phyloP scores from a whole-genome alignment of 805 yeast species.

The Candida nemodendra region DNA sequence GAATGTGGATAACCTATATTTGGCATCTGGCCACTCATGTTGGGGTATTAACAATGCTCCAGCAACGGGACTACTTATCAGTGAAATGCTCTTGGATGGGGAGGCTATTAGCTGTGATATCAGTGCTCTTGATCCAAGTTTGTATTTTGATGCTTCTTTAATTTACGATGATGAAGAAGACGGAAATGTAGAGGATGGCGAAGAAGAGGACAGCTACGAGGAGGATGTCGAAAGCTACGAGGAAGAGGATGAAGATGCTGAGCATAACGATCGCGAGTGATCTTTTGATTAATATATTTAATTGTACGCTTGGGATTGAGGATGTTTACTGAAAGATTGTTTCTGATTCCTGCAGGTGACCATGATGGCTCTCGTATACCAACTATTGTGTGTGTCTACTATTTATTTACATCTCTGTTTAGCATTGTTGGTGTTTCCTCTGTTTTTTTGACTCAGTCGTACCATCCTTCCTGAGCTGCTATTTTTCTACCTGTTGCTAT shows the following conservation, averaged over 20 bases:
- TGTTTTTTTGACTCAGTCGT: too few species aligned
- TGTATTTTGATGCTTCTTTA: constrained; percentile 74
- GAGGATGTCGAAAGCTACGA: constrained; percentile 21
- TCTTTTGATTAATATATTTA: too few species aligned
- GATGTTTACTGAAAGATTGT: too few species aligned
- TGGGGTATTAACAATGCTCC: constrained; percentile 99
- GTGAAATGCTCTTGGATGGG: constrained; percentile 86
- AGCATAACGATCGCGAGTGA: constrained; percentile 15
- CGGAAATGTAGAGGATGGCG: constrained; percentile 28
- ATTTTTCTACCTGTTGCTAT: too few species aligned
- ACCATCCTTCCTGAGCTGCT: too few species aligned
- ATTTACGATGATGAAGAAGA: constrained; percentile 35
- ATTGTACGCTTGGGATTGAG: too few species aligned
- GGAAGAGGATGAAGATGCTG: constrained; percentile 13
- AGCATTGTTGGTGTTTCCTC: too few species aligned
- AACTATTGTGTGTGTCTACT: too few species aligned
- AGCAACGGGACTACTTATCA: constrained; percentile 90
- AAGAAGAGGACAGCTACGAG: constrained; percentile 21
- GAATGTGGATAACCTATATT: constrained; percentile 69
- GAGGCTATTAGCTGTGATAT: constrained; percentile 74
- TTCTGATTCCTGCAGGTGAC: too few species aligned
- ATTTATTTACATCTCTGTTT: too few species aligned
- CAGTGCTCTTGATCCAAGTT: constrained; percentile 77
- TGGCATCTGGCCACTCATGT: constrained; percentile 95
- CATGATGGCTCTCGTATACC: too few species aligned